Base-by-base conservation (phyloP, 2,329 filamentous ascomycete genomes). In the Sphaerulina populicola region DNA sequence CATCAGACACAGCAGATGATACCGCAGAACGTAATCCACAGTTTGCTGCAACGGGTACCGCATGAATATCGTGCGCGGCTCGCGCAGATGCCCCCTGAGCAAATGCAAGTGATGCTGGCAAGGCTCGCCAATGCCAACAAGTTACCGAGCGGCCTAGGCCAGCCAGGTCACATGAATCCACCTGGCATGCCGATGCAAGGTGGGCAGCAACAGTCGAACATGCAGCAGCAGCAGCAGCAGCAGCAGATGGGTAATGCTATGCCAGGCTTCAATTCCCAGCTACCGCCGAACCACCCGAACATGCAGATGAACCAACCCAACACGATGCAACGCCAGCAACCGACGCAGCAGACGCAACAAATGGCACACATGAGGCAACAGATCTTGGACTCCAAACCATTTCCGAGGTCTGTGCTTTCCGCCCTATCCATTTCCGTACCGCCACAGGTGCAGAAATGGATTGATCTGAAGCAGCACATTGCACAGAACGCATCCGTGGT, bases 401-500 rank as follows among this genome's bases (percentile, higher is more conserved):
- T 57, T 35, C 57, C 52, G 27, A 57, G 53, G 42, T 39, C 50
- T 21, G 36, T 52, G 31, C 47, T 55, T 27, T 47, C 39, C 11
- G 40, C 52, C 37, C 43, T 56, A 4, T 49, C 47, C 29, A 56
- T 57, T 35, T 53, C 55, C 8, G 58, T 78, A 8, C 77, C 78
- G 5, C 72, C 72, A 27, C 65, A 74, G 10, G 68, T 81, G 21
- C 75, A 72, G 57, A 74, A 72, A 2, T 82, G 79, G 79, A 73
- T 72, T 7, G 74, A 79, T 50, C 67, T 82, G 6, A 81, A 80
- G 62, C 67, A 74, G 47, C 78, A 76, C 69, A 73, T 73, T 12
- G 60, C 62, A 27, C 67, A 72, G 39, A 79, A 79, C 50, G 67
- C 68, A 12, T 67, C 68, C 43, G 65, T 68, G 4, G 57, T 74